Conservation (phyloP, 2,329 filamentous ascomycete genomes). For the Hypomyces rosellus region DNA sequence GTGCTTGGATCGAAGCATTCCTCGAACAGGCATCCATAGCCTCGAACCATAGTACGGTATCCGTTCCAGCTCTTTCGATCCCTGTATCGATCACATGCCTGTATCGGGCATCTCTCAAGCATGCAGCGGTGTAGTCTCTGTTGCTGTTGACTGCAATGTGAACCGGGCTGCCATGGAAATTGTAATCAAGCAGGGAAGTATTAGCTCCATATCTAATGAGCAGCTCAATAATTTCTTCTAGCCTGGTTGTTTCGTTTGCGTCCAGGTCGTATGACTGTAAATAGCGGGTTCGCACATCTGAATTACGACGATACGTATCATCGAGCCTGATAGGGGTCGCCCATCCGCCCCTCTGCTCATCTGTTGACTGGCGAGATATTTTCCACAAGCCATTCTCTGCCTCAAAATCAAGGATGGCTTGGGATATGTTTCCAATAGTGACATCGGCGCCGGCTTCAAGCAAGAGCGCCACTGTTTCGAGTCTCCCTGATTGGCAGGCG, state of each 20-base stretch:
- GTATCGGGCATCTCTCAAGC: not conserved
- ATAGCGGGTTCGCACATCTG: too few relatives aligned
- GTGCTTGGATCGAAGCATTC: too few relatives aligned
- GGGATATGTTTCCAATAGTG: not conserved
- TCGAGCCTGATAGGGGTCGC: not conserved
- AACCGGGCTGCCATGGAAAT: too few relatives aligned
- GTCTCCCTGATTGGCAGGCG: constrained; percentile 15
- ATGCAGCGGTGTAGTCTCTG: constrained; percentile 11
- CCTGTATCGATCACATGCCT: not conserved
- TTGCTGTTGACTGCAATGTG: not conserved
- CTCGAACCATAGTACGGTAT: too few relatives aligned
- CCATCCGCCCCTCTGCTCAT: too few relatives aligned
- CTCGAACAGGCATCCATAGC: too few relatives aligned
- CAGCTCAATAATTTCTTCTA: constrained; percentile 20
- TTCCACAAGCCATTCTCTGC: not conserved
- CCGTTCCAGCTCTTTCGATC: not conserved
- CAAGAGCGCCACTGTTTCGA: constrained; percentile 18
- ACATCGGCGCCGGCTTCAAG: constrained; percentile 16
- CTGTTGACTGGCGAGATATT: too few relatives aligned
- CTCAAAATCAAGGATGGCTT: constrained; percentile 12
- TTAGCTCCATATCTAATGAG: constrained; percentile 14
- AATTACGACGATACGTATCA: not conserved
- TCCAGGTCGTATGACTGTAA: not conserved
- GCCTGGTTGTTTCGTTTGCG: constrained; percentile 6
- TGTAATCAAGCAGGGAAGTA: constrained; percentile 1